Evolutionary conservation across 2,329 filamentous ascomycete genomes (phyloP).

Genomic region (Ascochyta viciae-villosae): DNA sequence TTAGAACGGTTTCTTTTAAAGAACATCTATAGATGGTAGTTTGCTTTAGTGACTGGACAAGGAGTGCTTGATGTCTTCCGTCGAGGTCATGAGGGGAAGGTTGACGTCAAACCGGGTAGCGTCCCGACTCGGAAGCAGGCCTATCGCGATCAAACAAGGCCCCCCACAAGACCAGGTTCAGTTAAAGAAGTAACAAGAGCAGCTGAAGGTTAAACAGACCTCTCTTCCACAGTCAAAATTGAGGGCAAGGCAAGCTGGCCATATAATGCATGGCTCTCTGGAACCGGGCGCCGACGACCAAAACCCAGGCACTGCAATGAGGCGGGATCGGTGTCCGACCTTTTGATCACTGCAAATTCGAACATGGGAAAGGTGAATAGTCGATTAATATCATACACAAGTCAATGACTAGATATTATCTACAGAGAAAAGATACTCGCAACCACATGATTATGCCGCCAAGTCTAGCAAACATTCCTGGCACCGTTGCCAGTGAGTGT

Average conservation of each 20-base stretch:
- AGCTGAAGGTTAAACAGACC: too few species aligned
- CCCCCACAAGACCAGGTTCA: not conserved
- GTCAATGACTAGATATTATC: not conserved
- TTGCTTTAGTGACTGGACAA: too few species aligned
- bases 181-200: not conserved
- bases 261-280: too few species aligned
- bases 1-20: too few species aligned
- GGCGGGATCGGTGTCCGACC: too few species aligned
- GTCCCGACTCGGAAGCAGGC: conserved; percentile 7
- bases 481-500: conserved; percentile 55
- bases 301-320: too few species aligned
- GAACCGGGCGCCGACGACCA: too few species aligned
- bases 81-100: conserved; percentile 19
- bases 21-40: too few species aligned
- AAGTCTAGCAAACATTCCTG: conserved; percentile 29
- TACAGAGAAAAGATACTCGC: not conserved
- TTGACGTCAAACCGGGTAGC: conserved; percentile 13
- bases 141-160: not conserved
- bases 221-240: too few species aligned
- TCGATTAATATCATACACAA: not conserved
- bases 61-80: too few species aligned
- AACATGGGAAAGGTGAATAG: not conserved
- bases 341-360: not conserved
- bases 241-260: too few species aligned
- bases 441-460: not conserved